These are phyloP conservation scores for Ophiostoma sp. DNA, from an alignment of 2,329 filamentous ascomycete genomes.

Conservation along the genomic window DNA sequence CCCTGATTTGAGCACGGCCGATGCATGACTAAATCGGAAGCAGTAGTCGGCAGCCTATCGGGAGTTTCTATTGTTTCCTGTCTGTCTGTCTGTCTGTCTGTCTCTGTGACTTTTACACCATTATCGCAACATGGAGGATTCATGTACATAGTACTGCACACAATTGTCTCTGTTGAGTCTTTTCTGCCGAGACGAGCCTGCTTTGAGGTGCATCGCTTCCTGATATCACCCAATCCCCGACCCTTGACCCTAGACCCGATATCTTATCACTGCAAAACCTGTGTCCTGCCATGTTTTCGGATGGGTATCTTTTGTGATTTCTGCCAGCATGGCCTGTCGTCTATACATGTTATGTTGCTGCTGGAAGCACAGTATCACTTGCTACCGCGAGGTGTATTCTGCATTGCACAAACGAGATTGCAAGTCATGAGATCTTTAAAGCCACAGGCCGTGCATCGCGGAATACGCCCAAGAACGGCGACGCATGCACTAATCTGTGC, in stretches of 20 bases:
- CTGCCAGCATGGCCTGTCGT: too few relatives aligned
- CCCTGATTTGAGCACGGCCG: not conserved
- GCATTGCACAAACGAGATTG: too few relatives aligned
- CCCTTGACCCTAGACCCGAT: not conserved
- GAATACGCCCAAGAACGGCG: not conserved
- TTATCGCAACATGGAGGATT: not conserved
- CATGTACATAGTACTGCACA: not conserved
- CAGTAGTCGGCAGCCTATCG: not conserved
- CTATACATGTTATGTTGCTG: too few relatives aligned
- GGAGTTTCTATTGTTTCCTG: not conserved
- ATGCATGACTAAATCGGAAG: not conserved
- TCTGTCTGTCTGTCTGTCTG: not conserved
- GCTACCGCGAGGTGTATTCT: too few relatives aligned
- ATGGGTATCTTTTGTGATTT: not conserved
- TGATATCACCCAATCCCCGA: not conserved
- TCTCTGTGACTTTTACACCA: not conserved
- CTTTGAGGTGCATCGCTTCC: not conserved
- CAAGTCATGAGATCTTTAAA: too few relatives aligned
- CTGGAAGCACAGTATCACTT: too few relatives aligned
- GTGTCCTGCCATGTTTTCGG: not conserved
- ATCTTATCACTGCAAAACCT: not conserved
- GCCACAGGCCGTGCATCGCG: too few relatives aligned
- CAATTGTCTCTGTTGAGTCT: not conserved
- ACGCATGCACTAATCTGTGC: not conserved
- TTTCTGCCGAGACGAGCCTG: not conserved